phyloP scores from a whole-genome alignment of 2,329 filamentous ascomycete genomes.

The Aquanectria penicillioides region DNA sequence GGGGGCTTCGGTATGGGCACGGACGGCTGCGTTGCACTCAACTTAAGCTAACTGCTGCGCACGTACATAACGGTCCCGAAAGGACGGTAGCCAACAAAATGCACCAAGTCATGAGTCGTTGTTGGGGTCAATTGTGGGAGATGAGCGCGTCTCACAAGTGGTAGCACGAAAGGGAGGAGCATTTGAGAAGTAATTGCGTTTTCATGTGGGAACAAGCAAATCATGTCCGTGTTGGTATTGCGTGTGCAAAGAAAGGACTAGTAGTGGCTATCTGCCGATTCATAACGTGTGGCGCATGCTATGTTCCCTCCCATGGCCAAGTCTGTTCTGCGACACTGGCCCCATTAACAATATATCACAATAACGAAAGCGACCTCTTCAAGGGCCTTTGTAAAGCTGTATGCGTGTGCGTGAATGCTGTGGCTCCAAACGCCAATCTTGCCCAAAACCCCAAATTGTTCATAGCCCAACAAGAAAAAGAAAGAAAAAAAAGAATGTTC shows the following conservation, averaged over 20 bases:
- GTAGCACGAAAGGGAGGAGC: no score
- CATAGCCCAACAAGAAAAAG: constrained; percentile 30
- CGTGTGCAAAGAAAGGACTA: constrained; percentile 20
- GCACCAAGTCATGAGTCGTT: no score
- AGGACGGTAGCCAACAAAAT: not conserved
- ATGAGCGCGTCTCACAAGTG: constrained; percentile 3
- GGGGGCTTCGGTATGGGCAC: not conserved
- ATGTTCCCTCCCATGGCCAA: constrained; percentile 16
- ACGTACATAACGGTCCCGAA: not conserved
- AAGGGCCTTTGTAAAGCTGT: constrained; percentile 35
- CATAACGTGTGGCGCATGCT: constrained; percentile 16
- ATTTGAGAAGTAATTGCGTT: no score
- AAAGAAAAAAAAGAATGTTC: constrained; percentile 28
- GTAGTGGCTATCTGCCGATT: constrained; percentile 21
- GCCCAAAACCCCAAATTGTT: constrained; percentile 9
- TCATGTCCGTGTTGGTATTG: constrained; percentile 32
- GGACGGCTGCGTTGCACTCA: no score
- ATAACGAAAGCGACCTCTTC: constrained; percentile 33
- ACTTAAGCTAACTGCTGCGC: no score
- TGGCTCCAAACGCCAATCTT: constrained; percentile 32
- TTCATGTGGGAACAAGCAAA: constrained; percentile 20
- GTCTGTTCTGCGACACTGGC: constrained; percentile 27
- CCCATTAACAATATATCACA: constrained; percentile 40
- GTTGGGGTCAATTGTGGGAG: not conserved
- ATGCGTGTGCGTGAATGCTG: constrained; percentile 28